These are phyloP conservation scores for Apiospora saccharicola DNA, from an alignment of 2,329 filamentous ascomycete genomes.

Conservation along the genomic window DNA sequence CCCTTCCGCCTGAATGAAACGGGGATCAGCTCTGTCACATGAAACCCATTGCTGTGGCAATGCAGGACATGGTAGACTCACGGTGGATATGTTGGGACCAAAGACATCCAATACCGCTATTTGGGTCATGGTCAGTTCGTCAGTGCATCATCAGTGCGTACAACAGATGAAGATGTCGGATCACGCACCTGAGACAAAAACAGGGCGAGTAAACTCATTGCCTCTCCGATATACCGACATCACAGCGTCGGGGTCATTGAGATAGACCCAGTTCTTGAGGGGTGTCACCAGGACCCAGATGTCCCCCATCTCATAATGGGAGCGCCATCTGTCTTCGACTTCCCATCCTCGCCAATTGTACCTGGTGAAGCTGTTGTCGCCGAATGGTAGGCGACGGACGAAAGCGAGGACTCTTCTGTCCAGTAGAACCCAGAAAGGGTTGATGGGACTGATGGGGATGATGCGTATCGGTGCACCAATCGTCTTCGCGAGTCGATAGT, in stretches of 20 bases:
- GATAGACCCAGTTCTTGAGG: conserved; percentile 30
- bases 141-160: no score
- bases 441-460: conserved; percentile 42
- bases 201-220: not conserved
- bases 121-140: not conserved
- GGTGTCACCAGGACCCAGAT: conserved; percentile 33
- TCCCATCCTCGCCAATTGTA: conserved; percentile 44
- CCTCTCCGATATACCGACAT: conserved; percentile 27
- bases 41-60: not conserved
- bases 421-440: conserved; percentile 42
- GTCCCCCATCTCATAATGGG: conserved; percentile 39
- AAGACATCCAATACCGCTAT: not conserved
- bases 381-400: conserved; percentile 35
- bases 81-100: not conserved
- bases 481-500: conserved; percentile 28
- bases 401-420: conserved; percentile 36
- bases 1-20: conserved; percentile 17
- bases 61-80: not conserved
- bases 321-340: conserved; percentile 33
- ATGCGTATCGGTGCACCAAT: conserved; percentile 37
- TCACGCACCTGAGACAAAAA: not conserved
- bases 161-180: no score
- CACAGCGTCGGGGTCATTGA: conserved; percentile 28
- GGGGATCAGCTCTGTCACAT: not conserved
- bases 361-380: conserved; percentile 41